Base-by-base conservation (phyloP, 2,329 filamentous ascomycete species). In the Colletotrichum lupini region DNA sequence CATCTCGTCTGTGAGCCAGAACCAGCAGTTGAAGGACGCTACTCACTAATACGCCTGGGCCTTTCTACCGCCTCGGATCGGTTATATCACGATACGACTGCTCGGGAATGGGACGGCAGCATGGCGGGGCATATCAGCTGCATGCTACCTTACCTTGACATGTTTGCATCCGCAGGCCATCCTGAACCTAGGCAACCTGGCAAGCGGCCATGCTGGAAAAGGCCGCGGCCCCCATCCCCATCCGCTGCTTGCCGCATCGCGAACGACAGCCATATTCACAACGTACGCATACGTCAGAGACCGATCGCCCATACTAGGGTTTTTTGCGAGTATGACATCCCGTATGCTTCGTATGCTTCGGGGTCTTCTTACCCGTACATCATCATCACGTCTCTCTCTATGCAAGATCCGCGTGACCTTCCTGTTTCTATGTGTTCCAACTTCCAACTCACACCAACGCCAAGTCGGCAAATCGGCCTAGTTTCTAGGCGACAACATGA, bases 231-330 rank as follows among this genome's bases (percentile, higher is more conserved):
- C 55, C 66, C 24, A 28, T 49, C 56, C n/a, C 46, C 66, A 64
- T 59, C 70, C 70, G 59, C 66, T 14, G 37, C 42, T 60, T 52
- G 59, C 42, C 66, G 70, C 60, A 30, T 55, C 59, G 35, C 12
- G 60, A 58, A 46, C 32, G 24, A 35, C n/a, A 35, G 46, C 9
- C 35, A 35, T 26, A 5, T 19, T n/a, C 46, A 46, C 61, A 24
- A 22, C 28, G n/a, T 49, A 35, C 22, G 30, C 49, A n/a, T 26
- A 59, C 32, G 59, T 60, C 65, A 59, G 24, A 35, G 19, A 16
- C 19, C 42, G 37, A 28, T 59, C 66, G 52, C 7, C 59, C n/a
- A 19, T 19, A 14, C 52, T n/a, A 5, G 49, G 35, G 35, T 46
- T 19, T 49, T 22, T 22, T 24, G 52, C n/a, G 11, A 8, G 19